Percentiles rank a stretch among this genome's conserved stretches.
These are phyloP conservation scores for Tripterygium wilfordii DNA, from an alignment of 177 flowering plant genomes.

Conservation along the genomic window DNA sequence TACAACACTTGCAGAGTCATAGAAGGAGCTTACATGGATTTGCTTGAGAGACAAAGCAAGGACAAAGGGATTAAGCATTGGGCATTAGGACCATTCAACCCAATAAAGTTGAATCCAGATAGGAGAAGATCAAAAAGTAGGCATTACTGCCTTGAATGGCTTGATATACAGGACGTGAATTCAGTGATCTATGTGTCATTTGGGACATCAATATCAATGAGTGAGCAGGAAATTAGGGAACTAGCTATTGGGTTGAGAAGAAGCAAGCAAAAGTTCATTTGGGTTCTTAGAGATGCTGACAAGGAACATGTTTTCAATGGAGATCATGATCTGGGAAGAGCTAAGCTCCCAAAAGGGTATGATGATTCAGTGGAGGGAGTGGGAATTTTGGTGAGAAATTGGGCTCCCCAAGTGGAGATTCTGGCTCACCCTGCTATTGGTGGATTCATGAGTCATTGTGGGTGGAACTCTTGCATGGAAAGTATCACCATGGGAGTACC, in stretches of 20 bases:
- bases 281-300: constrained; percentile 56
- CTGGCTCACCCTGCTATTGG: constrained; percentile 41
- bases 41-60: constrained; percentile 17
- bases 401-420: constrained; percentile 68
- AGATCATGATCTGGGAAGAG: background rate
- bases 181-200: constrained; percentile 51
- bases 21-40: constrained; percentile 27
- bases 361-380: constrained; percentile 17
- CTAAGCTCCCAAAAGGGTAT: constrained; percentile 19
- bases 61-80: constrained; percentile 17
- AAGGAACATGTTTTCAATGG: constrained; percentile 26
- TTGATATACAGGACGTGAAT: constrained; percentile 31
- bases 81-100: constrained; percentile 44
- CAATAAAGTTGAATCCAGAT: constrained; percentile 6
- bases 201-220: constrained; percentile 36
- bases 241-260: constrained; percentile 45
- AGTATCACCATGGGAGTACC: constrained; percentile 26
- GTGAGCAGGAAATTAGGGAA: constrained; percentile 29
- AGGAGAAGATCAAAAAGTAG: background rate
- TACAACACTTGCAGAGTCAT: constrained; percentile 35
- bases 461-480: constrained; percentile 55
- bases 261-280: constrained; percentile 44
- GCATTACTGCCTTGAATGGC: constrained; percentile 46
- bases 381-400: constrained; percentile 49
- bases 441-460: constrained; percentile 60